A percentile compares a stretch with the other conserved stretches of the same genome.
phyloP scores from a whole-genome alignment of 257 asterid species.

The Pogostemon cablin region DNA sequence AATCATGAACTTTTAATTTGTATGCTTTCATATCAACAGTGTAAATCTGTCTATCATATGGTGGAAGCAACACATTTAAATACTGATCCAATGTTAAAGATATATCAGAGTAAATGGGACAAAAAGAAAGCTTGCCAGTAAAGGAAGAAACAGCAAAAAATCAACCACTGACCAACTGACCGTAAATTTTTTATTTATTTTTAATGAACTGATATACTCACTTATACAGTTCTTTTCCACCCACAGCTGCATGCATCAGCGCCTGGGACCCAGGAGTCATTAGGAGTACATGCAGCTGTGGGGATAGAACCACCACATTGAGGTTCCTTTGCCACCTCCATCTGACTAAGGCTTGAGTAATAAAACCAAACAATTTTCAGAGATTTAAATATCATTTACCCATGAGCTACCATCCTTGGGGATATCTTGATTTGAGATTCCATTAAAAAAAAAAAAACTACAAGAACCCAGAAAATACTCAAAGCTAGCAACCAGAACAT shows the following conservation, averaged over 20 bases:
- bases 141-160: constrained; percentile 10
- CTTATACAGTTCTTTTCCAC: background rate
- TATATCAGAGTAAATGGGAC: background rate
- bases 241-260: background rate
- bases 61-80: background rate
- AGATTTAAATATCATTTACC: background rate
- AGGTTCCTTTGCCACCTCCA: constrained; percentile 1
- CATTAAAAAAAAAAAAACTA: too few species aligned
- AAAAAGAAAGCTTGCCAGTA: background rate
- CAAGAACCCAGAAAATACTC: too few species aligned
- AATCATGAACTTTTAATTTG: background rate
- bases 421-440: too few species aligned
- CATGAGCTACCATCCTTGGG: too few species aligned
- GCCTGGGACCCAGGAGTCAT: background rate
- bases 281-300: background rate
- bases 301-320: background rate
- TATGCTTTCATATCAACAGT: background rate
- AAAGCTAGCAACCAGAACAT: too few species aligned
- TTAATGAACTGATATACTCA: background rate
- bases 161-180: background rate
- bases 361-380: constrained; percentile 16
- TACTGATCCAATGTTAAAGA: background rate
- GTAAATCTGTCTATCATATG: background rate
- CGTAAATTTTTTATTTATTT: background rate
- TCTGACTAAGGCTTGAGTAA: background rate